Evolutionary conservation across 2,329 filamentous ascomycete genomes (phyloP).

Genomic region (Rhynchosporium graminicola): DNA sequence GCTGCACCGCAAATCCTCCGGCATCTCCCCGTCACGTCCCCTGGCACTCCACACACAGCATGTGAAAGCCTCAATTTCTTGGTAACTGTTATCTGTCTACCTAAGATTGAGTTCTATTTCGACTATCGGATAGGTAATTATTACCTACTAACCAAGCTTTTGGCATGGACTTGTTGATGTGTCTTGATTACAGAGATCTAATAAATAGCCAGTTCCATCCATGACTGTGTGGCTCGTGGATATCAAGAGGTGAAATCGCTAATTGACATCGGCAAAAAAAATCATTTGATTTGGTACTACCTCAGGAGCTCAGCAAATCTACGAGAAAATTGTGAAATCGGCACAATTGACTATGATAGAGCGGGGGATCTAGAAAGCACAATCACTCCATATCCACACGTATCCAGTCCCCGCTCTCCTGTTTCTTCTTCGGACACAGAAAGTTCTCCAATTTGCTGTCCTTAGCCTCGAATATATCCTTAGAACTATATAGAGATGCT

Average conservation of each 20-base stretch:
- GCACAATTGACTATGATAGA: background rate
- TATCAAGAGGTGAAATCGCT: too few relatives aligned
- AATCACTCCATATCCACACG: conserved; percentile 26
- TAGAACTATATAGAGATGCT: conserved; percentile 57
- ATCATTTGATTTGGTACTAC: too few relatives aligned
- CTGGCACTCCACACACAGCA: conserved; percentile 1
- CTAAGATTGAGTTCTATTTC: too few relatives aligned
- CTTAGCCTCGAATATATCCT: conserved; percentile 39
- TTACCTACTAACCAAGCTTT: too few relatives aligned
- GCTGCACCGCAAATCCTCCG: background rate
- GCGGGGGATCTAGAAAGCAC: conserved; percentile 8
- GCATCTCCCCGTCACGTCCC: background rate
- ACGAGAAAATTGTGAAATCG: background rate
- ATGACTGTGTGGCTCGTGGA: too few relatives aligned
- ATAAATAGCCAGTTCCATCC: too few relatives aligned
- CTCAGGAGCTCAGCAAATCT: background rate
- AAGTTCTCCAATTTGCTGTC: conserved; percentile 24
- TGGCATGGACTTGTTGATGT: too few relatives aligned
- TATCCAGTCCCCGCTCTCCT: conserved; percentile 19
- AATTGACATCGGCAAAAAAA: too few relatives aligned
- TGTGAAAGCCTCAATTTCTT: conserved; percentile 9
- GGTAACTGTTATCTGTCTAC: too few relatives aligned
- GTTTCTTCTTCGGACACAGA: conserved; percentile 32
- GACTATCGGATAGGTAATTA: too few relatives aligned
- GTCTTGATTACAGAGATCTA: too few relatives aligned